Percentiles rank a stretch among this genome's conserved stretches.
Conservation (phyloP, 495 filamentous ascomycete genomes). For the Xylaria sp. region DNA sequence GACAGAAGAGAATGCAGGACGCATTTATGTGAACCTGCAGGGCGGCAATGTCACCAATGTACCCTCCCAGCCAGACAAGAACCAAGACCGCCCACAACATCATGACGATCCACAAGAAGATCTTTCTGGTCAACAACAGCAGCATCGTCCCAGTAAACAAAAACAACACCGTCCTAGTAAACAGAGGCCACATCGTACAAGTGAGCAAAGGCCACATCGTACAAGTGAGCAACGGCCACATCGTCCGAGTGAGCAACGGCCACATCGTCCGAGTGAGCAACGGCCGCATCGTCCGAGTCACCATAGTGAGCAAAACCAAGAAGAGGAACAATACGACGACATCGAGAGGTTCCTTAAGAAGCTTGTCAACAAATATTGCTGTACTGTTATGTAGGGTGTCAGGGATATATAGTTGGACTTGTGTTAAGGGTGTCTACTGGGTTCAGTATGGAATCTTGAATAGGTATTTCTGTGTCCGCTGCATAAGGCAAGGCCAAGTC, state of each 20-base stretch:
- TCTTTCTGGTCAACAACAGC: background rate
- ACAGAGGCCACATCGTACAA: too few relatives aligned
- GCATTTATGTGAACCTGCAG: slow-evolving; percentile 68
- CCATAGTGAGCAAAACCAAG: slow-evolving; percentile 41
- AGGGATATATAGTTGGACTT: background rate
- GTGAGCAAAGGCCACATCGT: too few relatives aligned
- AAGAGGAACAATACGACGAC: slow-evolving; percentile 63
- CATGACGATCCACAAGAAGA: slow-evolving; percentile 19
- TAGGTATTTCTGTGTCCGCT: background rate
- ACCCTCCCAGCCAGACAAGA: slow-evolving; percentile 51
- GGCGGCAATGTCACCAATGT: slow-evolving; percentile 44
- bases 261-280: slow-evolving; percentile 44
- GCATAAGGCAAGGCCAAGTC: background rate
- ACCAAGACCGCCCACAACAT: slow-evolving; percentile 31
- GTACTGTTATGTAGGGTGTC: slow-evolving; percentile 72
- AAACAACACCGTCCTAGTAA: too few relatives aligned
- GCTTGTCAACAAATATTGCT: slow-evolving; percentile 71
- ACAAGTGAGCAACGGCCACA: too few relatives aligned
- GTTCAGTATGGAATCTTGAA: background rate
- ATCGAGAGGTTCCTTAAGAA: slow-evolving; percentile 69
- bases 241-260: too few relatives aligned
- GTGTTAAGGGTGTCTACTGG: background rate
- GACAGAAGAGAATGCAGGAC: slow-evolving; percentile 86
- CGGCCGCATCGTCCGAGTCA: slow-evolving; percentile 37
- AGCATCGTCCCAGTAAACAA: slow-evolving; percentile 36